Percentiles rank a stretch among this genome's conserved stretches.
phyloP scores from a whole-genome alignment of 768 basidiomycete genomes.

The Pleurotus djamor region DNA sequence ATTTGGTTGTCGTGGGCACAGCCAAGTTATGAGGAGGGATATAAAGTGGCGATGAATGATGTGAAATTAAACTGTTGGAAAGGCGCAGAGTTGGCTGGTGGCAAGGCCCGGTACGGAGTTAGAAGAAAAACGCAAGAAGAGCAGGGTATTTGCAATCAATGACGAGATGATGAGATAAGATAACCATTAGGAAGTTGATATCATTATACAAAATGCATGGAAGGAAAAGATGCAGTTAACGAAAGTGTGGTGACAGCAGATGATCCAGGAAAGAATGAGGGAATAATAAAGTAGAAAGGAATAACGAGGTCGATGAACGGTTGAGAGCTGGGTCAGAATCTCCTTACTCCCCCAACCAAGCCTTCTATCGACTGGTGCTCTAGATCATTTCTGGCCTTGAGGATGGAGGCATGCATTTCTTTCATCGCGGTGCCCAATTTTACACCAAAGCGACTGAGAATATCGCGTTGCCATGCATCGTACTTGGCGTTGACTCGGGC shows the following conservation, averaged over 20 bases:
- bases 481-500: slow-evolving; percentile 98
- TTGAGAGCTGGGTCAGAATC: slow-evolving; percentile 36
- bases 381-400: slow-evolving; percentile 92
- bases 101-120: neutral
- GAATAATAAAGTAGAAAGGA: neutral
- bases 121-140: neutral
- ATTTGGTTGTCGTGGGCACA: too few species aligned
- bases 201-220: slow-evolving; percentile 7
- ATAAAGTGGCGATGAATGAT: neutral
- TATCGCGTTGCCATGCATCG: slow-evolving; percentile 96
- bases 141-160: slow-evolving; percentile 2
- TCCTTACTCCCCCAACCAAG: slow-evolving; percentile 57
- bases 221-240: neutral
- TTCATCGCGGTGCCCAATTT: slow-evolving; percentile 96
- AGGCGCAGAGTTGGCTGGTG: neutral
- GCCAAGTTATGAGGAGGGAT: neutral
- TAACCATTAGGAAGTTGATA: slow-evolving; percentile 6
- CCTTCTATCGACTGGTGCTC: slow-evolving; percentile 98
- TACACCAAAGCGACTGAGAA: slow-evolving; percentile 86
- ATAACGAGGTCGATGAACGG: neutral
- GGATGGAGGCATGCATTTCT: slow-evolving; percentile 92
- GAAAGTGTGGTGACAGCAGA: neutral
- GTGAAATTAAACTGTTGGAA: neutral
- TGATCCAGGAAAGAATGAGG: slow-evolving; percentile 4
- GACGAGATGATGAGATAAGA: slow-evolving; percentile 6